Evolutionary conservation across 495 filamentous ascomycete species (phyloP).

Genomic region (Darksidea phi): DNA sequence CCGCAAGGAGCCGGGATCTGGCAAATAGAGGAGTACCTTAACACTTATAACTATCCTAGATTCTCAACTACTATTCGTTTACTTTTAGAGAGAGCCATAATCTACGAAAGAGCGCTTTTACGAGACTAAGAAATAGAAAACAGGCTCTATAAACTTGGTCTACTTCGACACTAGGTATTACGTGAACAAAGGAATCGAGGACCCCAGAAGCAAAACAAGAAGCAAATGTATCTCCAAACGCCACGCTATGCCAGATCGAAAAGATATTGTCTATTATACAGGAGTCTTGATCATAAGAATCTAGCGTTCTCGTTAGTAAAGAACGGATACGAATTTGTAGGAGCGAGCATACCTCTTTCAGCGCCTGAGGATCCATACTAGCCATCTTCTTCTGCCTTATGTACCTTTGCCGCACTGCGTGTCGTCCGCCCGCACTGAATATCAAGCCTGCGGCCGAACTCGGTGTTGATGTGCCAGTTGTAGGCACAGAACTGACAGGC

Average conservation of each 20-base stretch:
- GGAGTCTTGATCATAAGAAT: constrained; percentile 34
- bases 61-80: too few species aligned
- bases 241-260: constrained; percentile 22
- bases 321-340: neutral
- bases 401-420: constrained; percentile 65
- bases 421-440: constrained; percentile 48
- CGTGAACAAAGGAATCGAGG: too few species aligned
- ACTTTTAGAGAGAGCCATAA: too few species aligned
- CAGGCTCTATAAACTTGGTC: too few species aligned
- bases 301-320: constrained; percentile 9
- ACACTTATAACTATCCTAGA: too few species aligned
- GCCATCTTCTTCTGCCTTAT: constrained; percentile 79
- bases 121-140: too few species aligned
- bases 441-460: constrained; percentile 43
- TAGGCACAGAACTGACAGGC: constrained; percentile 12
- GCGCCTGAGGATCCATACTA: constrained; percentile 64
- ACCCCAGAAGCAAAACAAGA: neutral
- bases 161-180: too few species aligned
- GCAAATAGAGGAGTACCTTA: too few species aligned
- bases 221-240: constrained; percentile 6
- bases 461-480: constrained; percentile 38
- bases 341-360: constrained; percentile 64
- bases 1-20: too few species aligned
- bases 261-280: neutral
- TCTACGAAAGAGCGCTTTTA: too few species aligned